Base-by-base conservation (phyloP, 1,284 basidiomycete genomes). In the Bondarzewia mesenterica region DNA sequence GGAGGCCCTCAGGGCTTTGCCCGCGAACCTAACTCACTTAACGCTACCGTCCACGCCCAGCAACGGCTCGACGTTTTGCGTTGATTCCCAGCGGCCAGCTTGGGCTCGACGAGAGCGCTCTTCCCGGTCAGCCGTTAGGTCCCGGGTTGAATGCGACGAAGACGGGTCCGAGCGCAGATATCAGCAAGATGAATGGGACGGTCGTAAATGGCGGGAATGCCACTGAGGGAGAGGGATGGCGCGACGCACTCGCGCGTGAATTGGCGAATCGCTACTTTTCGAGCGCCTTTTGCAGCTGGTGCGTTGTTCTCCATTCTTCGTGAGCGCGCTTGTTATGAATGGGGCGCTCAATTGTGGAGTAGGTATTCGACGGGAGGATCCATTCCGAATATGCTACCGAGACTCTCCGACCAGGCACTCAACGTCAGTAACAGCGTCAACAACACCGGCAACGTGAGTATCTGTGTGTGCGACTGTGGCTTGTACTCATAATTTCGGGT, bases 221-320 rank as follows among this genome's bases (percentile, higher is more conserved):
- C 1, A 77, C 74, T 0, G 56, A 60, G 32, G 73, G 78, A 42
- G 84, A 88, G 57, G 80, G 78, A 5, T 92, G 89, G 89, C 71
- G 69, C 2, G 67, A 71, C 23, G 67, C 73, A 3, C 69, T 95
- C 16, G 73, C 73, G 56, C 74, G 86, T 44, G 80, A 90, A 63
- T 63, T 92, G 50, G 86, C 84, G 14, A 90, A 91, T 59, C 77
- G 92, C 23, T 95, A 93, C 64, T 72, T 91, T 56, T 72, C 84
- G 35, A 86, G 89, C 48, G 81, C 80, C 1, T 77, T 95, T 54
- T 95, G 93, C 65, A 90, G 88, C 54, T 97, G 93, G 93, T 86
- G 54, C 60, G 78, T 69, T 12, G n/a, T n/a, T 22, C 32, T 35
- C 8, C n/a, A 8, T 35, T 39, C 20, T 39, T 39, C 12, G n/a